Evolutionary conservation across 2,329 filamentous ascomycete species (phyloP), one percentile per base, ranked within the genome.

Genomic region (Penicillium capsulatum): DNA sequence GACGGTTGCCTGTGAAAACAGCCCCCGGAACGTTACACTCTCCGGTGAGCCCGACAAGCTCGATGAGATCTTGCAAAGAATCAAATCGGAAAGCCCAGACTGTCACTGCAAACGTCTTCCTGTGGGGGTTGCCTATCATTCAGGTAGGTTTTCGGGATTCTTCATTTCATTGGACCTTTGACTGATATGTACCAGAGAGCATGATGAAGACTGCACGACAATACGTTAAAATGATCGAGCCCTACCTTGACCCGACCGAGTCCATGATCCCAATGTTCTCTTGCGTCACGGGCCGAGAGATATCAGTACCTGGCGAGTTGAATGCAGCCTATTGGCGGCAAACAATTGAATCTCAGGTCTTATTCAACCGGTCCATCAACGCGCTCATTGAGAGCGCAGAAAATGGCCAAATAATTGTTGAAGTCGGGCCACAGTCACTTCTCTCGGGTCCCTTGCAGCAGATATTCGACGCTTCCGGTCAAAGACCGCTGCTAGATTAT

Each of bases 371-470:
- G 2, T 51, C 55, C 2, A 32, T 58, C 3, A 34, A 13, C 9
- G 7, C 2, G 13, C 45, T 22, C 11, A 31, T 57, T 3, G 14
- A 31, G n/a, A n/a, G n/a, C 10, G 13, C 24, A 8, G 10, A 10
- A 1, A 8, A 17, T 13, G 11, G 3, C 17, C 4, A 24, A 6
- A 4, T 28, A 1, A 24, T 59, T 6, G 6, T 67, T 0, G 61
- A 68, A 35, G 42, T 65, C 24, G 64, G 66, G 0, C 63, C 66
- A 1, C 65, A 68, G 38, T 54, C 58, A 13, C 57, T 63, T 0
- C 51, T 70, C 1, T 48, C 46, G 4, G 62, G 60, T 0, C 66
- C 67, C 1, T 3, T 57, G 3, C 33, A 42, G 2, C 48, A 58
- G 20, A 52, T 54, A 30, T 7, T 4, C n/a, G 17, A 20, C 24